Evolutionary conservation across 2,329 filamentous ascomycete genomes (phyloP).

Genomic region (Nectriaceae sp.): DNA sequence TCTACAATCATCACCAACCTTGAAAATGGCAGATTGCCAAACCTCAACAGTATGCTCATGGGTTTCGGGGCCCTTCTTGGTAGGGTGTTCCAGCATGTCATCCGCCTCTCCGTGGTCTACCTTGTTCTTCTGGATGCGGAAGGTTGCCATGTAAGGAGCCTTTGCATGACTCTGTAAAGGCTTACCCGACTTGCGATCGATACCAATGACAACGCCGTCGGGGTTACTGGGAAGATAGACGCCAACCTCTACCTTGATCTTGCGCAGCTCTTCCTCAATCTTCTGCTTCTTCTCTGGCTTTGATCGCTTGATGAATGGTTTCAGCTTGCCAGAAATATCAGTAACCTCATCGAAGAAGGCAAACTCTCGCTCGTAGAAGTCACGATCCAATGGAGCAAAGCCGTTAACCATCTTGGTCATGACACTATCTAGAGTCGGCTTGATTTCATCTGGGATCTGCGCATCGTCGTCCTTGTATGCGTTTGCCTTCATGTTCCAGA

Average conservation of each 20-base stretch:
- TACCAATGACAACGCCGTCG: constrained; percentile 94
- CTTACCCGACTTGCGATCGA: constrained; percentile 97
- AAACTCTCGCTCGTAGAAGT: constrained; percentile 94
- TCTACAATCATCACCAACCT: constrained; percentile 96
- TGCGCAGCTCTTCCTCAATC: constrained; percentile 96
- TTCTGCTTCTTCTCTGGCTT: constrained; percentile 99
- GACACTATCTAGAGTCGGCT: constrained; percentile 89
- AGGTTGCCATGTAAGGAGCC: constrained; percentile 98
- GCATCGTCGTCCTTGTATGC: constrained; percentile 97
- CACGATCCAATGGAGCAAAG: constrained; percentile 76
- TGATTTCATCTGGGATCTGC: constrained; percentile 84
- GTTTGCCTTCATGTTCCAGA: constrained; percentile 99
- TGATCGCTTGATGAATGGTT: constrained; percentile 85
- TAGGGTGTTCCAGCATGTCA: constrained; percentile 51
- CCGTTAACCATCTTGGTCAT: constrained; percentile 80
- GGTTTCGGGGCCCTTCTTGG: constrained; percentile 35
- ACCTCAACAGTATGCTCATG: constrained; percentile 74
- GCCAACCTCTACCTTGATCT: constrained; percentile 95
- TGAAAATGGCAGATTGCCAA: constrained; percentile 99
- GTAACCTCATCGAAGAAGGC: constrained; percentile 98
- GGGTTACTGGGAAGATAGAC: constrained; percentile 98
- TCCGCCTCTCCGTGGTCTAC: constrained; percentile 53
- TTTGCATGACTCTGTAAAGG: constrained; percentile 97
- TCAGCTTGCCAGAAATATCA: constrained; percentile 90
- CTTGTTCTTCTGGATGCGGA: constrained; percentile 86